Percentiles rank a stretch among this genome's conserved stretches.
Evolutionary conservation across 192 early-diverging fungal genomes (phyloP).

Genomic region (Kappamyces sp.): DNA sequence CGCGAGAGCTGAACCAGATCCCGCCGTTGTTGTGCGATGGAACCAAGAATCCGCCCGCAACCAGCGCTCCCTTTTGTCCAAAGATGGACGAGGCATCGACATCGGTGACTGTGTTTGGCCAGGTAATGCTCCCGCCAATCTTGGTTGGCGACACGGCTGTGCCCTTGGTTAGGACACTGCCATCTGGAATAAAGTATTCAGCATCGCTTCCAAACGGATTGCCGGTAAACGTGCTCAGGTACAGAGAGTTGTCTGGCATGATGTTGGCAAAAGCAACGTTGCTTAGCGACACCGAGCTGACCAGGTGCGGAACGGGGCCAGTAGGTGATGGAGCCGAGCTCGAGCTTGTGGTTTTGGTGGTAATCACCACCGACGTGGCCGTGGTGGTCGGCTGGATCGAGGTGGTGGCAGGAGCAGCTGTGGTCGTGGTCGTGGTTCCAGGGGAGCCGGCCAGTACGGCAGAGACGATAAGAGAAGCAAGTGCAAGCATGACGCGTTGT

Average conservation of each 20-base stretch:
- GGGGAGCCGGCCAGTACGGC: too few species aligned
- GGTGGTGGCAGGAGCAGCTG: too few species aligned
- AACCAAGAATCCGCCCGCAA: conserved; percentile 21
- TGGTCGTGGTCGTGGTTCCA: too few species aligned
- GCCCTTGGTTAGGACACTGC: background rate
- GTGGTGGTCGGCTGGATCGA: too few species aligned
- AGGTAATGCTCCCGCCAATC: conserved; percentile 7
- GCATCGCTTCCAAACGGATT: conserved; percentile 18
- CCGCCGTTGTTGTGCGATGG: conserved; percentile 16
- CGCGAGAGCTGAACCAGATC: conserved; percentile 12
- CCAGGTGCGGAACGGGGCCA: too few species aligned
- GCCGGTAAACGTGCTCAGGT: conserved; percentile 14
- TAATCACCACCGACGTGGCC: too few species aligned
- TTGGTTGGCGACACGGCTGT: conserved; percentile 29
- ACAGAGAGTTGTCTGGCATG: conserved; percentile 5
- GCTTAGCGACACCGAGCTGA: too few species aligned
- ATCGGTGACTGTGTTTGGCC: conserved; percentile 20
- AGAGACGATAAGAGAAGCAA: too few species aligned
- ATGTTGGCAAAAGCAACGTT: conserved; percentile 18
- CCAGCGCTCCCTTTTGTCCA: conserved; percentile 17
- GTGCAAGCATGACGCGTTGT: too few species aligned
- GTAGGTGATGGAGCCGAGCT: too few species aligned
- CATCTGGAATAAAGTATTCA: conserved; percentile 1
- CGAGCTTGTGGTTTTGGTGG: too few species aligned
- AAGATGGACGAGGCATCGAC: conserved; percentile 8